Conservation (phyloP, 257 asterid genomes). For the Coffea eugenioides region DNA sequence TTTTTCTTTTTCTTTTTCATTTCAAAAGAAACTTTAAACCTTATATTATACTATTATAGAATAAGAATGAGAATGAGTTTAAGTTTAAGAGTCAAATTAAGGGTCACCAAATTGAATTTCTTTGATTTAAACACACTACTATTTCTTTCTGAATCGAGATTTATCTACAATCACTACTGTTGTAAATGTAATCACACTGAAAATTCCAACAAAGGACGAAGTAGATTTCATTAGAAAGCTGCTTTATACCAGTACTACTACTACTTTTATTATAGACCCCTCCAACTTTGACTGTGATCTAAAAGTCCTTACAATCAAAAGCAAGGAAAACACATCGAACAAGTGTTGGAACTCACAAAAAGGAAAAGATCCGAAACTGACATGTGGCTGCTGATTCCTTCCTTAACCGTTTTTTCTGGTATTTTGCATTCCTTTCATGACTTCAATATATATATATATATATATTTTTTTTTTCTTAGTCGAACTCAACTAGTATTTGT, state of each 20-base stretch:
- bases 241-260: neutral
- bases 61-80: no score
- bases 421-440: neutral
- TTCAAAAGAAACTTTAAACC: neutral
- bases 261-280: neutral
- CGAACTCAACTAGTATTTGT: no score
- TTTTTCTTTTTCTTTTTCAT: no score
- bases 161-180: no score
- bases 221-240: neutral
- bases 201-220: neutral
- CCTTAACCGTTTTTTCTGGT: slow-evolving; percentile 5
- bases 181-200: neutral
- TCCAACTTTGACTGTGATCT: neutral
- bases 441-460: no score
- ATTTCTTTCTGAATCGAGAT: no score
- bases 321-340: neutral
- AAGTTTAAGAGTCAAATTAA: no score
- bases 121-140: no score
- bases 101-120: no score
- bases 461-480: no score
- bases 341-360: neutral
- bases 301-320: neutral
- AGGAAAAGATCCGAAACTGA: neutral
- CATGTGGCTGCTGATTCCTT: neutral
- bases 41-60: no score